Evolutionary conservation across 345 rosid genomes (phyloP).

Genomic region (Populus simonii): DNA sequence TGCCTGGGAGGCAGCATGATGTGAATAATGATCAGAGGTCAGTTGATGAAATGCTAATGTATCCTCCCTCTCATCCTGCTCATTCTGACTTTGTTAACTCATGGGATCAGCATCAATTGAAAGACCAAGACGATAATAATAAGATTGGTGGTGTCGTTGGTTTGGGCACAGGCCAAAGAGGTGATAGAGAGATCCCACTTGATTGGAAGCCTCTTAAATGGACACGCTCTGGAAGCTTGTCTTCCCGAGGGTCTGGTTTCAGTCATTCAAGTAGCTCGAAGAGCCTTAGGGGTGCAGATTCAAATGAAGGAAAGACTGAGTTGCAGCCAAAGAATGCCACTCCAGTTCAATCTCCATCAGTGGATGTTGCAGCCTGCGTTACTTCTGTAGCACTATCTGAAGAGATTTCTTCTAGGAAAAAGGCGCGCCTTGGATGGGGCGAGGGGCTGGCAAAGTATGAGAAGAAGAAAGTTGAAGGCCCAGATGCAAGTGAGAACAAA

Average conservation of each 20-base stretch:
- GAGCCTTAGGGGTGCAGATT: constrained; percentile 66
- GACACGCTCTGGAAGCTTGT: constrained; percentile 70
- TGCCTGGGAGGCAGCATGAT: constrained; percentile 54
- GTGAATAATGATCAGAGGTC: constrained; percentile 50
- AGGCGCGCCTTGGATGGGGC: constrained; percentile 95
- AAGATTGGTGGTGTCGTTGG: constrained; percentile 41
- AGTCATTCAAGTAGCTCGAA: constrained; percentile 88
- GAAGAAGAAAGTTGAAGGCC: constrained; percentile 78
- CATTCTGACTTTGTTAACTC: constrained; percentile 44
- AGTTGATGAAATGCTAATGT: constrained; percentile 49
- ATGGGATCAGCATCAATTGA: constrained; percentile 50
- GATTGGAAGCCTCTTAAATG: constrained; percentile 79
- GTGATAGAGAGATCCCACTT: constrained; percentile 52
- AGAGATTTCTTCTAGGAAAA: constrained; percentile 68
- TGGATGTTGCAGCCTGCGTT: constrained; percentile 57
- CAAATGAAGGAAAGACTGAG: constrained; percentile 55
- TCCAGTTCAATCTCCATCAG: constrained; percentile 56
- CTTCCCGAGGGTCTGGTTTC: constrained; percentile 78
- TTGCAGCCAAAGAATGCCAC: constrained; percentile 40
- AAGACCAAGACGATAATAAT: constrained; percentile 49
- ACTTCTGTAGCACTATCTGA: constrained; percentile 48
- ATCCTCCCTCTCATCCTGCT: constrained; percentile 34
- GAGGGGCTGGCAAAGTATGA: constrained; percentile 97
- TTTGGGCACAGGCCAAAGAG: constrained; percentile 41
- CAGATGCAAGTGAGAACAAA: constrained; percentile 44